Evolutionary conservation across 495 filamentous ascomycete species (phyloP), one percentile per base, ranked within the genome.

Genomic region (Corynascus novoguineensis): DNA sequence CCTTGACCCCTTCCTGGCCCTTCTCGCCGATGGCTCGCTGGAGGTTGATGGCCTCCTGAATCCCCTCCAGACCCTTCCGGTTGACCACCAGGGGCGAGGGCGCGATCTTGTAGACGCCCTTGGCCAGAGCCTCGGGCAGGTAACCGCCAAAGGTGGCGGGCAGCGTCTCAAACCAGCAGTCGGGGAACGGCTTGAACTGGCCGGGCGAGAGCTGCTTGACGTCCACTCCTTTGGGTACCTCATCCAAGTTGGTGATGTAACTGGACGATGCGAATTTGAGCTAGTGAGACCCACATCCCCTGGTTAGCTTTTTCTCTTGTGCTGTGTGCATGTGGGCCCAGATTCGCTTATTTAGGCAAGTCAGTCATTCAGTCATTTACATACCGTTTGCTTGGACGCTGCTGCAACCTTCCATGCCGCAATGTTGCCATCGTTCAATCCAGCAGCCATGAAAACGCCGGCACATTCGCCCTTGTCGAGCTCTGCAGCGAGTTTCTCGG

Each of bases 21-120:
- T 46, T 46, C 42, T 46, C 22, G 12, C 5, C 42, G 22, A 46
- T 46, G 21, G 14, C 9, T 8, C 49, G 49, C 29, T 38, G 28
- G 4, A 57, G 1, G 24, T 69, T 60, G 27, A 69, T 9, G 17
- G 56, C 67, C 57, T 55, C 65, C 58, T 70, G 65, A 34, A 68
- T 60, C 17, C 63, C 63, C 24, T 68, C 67, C 25, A 70, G 15
- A 8, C 67, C 67, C 57, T 54, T 70, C 19, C 34, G 57, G 32
- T 11, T 27, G 50, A 70, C 48, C 9, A 68, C 60, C 60, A 64
- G 55, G 19, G 65, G 65, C 50, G 12, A 35, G 5, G 67, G 67
- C 11, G 65, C 67, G 28, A 63, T 45, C 55, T 68, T 60, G 42
- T 66, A 68, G 17, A 19, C 42, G 0, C 63, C 67, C 8, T 21